Evolutionary conservation across 2,329 filamentous ascomycete species (phyloP).

Genomic region (Nigrospora osmanthi): DNA sequence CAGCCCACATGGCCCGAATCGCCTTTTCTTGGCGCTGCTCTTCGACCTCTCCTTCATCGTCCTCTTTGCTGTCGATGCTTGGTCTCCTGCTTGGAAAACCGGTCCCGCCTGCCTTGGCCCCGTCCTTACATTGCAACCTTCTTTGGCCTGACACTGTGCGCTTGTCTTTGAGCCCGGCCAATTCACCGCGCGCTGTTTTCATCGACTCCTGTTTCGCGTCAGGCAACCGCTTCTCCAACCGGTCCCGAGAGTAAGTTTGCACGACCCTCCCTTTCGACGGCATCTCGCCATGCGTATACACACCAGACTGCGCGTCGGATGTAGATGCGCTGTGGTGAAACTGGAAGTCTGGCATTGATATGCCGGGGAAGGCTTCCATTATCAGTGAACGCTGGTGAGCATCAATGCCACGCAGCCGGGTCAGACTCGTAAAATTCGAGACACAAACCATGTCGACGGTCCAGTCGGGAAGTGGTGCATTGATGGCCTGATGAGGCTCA

Average conservation of each 20-base stretch:
- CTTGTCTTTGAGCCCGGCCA: too few species aligned
- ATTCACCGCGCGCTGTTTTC: too few species aligned
- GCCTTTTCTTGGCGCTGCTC: constrained; percentile 18
- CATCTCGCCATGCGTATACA: too few species aligned
- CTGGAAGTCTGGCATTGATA: constrained; percentile 14
- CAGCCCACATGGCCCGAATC: constrained; percentile 24
- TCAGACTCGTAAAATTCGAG: constrained; percentile 23
- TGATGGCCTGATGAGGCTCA: constrained; percentile 15
- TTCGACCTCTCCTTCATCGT: constrained; percentile 16
- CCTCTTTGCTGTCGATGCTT: constrained; percentile 11
- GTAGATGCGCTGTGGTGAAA: not conserved
- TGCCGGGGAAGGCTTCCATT: constrained; percentile 28
- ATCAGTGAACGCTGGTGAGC: constrained; percentile 25
- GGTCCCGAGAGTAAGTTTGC: too few species aligned
- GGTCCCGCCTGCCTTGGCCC: too few species aligned
- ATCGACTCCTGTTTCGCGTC: too few species aligned
- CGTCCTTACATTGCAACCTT: too few species aligned
- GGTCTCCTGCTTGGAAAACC: constrained; percentile 3
- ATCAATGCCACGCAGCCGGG: constrained; percentile 20
- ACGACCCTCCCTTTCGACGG: too few species aligned
- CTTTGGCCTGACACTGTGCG: too few species aligned
- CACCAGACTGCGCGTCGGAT: not conserved
- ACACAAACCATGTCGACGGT: constrained; percentile 36
- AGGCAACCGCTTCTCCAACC: too few species aligned
- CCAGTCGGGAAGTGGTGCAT: constrained; percentile 30